Base-by-base conservation (phyloP, 1,284 basidiomycete genomes). In the Austroboletus olivaceoglutinosus region DNA sequence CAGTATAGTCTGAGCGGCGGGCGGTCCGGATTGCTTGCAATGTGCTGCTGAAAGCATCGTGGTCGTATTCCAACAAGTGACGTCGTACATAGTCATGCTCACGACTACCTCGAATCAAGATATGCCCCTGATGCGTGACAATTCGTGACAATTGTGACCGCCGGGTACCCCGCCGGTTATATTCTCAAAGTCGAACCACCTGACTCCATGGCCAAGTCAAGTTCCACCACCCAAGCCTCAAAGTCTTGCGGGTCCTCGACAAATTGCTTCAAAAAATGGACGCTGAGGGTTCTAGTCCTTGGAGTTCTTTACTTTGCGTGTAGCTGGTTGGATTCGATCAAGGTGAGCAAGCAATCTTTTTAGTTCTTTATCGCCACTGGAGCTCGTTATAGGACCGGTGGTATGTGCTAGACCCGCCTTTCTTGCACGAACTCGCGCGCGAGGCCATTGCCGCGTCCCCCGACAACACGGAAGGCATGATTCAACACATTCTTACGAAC, bases 401-500 rank as follows among this genome's bases (percentile, higher is more conserved):
- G 79, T 93, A 92, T 70, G 80, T 89, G 54, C 80, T 95, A 57
- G 80, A 88, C 60, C 86, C 85, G 2, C 68, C 68, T 8, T 71
- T 72, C 40, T 71, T 93, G 18, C 83, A 93, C 63, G 71, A 80
- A 51, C 77, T 93, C 33, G 80, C 88, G 15, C 76, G 83, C 58
- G 76, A 80, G n/a, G 86, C 91, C 39, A 78, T 94, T 64, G 77
- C 79, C 11, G 64, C 76, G 4, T 76, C 82, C 18, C 79, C 81
- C 0, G 74, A 80, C 63, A 76, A 91, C 64, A 82, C 83, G 2
- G 64, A 78, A 16, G 78, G 78, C 51, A 87, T 96, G 71, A 82
- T 95, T 64, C 67, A 80, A 39, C 82, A 90, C 68, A 91, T 97
- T 58, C 76, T 91, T 50, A 62, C 78, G 18, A 86, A 89, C 69